These are phyloP conservation scores for Schizochytrium sp. DNA, from an alignment of 108 stramenopile genomes.

Conservation along the genomic window DNA sequence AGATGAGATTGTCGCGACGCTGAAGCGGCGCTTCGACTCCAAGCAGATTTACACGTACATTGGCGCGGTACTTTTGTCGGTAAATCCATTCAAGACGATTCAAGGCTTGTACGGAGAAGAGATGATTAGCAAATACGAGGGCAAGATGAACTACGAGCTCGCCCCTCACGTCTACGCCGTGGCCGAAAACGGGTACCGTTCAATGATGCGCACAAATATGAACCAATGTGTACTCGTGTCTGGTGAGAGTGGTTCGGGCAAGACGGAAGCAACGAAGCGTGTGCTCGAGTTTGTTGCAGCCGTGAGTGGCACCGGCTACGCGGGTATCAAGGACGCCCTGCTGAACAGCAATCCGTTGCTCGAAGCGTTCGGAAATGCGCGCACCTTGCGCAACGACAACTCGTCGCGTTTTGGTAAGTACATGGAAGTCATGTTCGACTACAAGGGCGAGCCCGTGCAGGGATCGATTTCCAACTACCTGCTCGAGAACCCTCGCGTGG, in stretches of 20 bases:
- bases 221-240: background rate
- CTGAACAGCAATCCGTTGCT: constrained; percentile 79
- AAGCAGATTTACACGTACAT: constrained; percentile 88
- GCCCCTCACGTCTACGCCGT: constrained; percentile 83
- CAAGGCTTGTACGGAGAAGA: background rate
- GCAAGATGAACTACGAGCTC: constrained; percentile 16
- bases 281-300: constrained; percentile 88
- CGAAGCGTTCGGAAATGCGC: constrained; percentile 80
- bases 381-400: constrained; percentile 77
- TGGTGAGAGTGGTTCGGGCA: background rate
- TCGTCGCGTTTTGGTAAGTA: constrained; percentile 86
- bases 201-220: constrained; percentile 55
- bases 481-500: constrained; percentile 45
- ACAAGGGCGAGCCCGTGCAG: background rate
- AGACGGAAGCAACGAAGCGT: constrained; percentile 60
- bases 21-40: constrained; percentile 67
- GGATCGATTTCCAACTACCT: constrained; percentile 46
- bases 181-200: constrained; percentile 86
- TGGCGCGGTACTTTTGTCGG: constrained; percentile 82
- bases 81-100: constrained; percentile 86
- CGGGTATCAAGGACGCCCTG: constrained; percentile 55
- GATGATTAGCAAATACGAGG: background rate
- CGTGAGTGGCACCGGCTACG: constrained; percentile 41
- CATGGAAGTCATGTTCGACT: constrained; percentile 66
- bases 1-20: constrained; percentile 70